Evolutionary conservation across 257 asterid genomes (phyloP).

Genomic region (Solanum neorickii): DNA sequence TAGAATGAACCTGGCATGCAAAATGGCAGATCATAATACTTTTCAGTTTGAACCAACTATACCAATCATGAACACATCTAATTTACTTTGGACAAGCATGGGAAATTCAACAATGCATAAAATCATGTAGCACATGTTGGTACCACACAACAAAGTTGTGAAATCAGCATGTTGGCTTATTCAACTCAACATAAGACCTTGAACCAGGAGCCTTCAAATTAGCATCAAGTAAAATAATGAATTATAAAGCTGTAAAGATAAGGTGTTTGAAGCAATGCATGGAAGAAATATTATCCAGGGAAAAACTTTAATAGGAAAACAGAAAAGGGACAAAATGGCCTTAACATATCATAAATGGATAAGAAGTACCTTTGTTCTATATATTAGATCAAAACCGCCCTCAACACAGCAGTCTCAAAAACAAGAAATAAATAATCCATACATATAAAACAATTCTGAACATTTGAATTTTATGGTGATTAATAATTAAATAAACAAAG

Average conservation of each 20-base stretch:
- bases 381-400: not conserved
- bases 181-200: not conserved
- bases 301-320: too few species aligned
- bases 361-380: too few species aligned
- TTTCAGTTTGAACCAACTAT: slow-evolving; percentile 22
- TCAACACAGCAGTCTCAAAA: not conserved
- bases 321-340: too few species aligned
- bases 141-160: slow-evolving; percentile 10
- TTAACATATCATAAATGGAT: not conserved
- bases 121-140: slow-evolving; percentile 11
- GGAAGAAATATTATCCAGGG: too few species aligned
- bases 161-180: slow-evolving; percentile 19
- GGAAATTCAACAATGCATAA: slow-evolving; percentile 15
- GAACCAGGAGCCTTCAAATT: slow-evolving; percentile 24
- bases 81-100: slow-evolving; percentile 17
- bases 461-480: not conserved
- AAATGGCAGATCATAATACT: slow-evolving; percentile 62
- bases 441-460: not conserved
- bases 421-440: not conserved
- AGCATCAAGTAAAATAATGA: slow-evolving; percentile 2
- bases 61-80: slow-evolving; percentile 21
- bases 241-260: too few species aligned
- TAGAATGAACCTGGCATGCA: slow-evolving; percentile 44
- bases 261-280: too few species aligned
- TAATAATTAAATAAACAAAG: too few species aligned